Conservation (phyloP, 768 basidiomycete genomes). For the Leccinum barrowsii region DNA sequence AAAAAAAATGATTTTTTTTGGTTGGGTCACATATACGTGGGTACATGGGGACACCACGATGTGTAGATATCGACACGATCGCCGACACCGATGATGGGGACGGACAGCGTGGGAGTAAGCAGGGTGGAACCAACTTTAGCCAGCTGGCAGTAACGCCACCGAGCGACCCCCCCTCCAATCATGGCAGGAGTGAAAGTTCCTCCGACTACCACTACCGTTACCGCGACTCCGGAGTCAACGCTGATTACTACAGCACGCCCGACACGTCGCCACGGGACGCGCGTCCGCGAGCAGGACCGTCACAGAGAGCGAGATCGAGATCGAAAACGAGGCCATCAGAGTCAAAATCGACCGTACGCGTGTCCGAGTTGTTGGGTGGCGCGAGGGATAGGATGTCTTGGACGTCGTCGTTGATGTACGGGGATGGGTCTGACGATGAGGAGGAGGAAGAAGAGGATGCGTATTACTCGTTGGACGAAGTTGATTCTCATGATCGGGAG, state of each 20-base stretch:
- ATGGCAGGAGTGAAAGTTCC: background rate
- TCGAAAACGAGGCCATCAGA: background rate
- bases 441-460: slow-evolving; percentile 33
- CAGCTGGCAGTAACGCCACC: background rate
- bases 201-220: background rate
- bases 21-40: background rate
- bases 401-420: slow-evolving; percentile 1
- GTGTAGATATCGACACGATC: background rate
- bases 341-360: background rate
- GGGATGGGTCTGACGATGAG: background rate
- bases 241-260: slow-evolving; percentile 22
- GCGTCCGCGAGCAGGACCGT: background rate
- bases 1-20: background rate
- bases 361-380: slow-evolving; percentile 4
- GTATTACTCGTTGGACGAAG: slow-evolving; percentile 31
- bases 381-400: background rate
- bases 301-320: background rate
- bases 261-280: slow-evolving; percentile 17
- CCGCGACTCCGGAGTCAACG: slow-evolving; percentile 5
- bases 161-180: background rate
- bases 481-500: slow-evolving; percentile 37
- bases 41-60: background rate
- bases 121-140: background rate
- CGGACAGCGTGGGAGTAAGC: background rate
- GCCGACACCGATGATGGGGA: background rate